Base-by-base conservation (phyloP, 768 basidiomycete species). In the Panellus pusillus region DNA sequence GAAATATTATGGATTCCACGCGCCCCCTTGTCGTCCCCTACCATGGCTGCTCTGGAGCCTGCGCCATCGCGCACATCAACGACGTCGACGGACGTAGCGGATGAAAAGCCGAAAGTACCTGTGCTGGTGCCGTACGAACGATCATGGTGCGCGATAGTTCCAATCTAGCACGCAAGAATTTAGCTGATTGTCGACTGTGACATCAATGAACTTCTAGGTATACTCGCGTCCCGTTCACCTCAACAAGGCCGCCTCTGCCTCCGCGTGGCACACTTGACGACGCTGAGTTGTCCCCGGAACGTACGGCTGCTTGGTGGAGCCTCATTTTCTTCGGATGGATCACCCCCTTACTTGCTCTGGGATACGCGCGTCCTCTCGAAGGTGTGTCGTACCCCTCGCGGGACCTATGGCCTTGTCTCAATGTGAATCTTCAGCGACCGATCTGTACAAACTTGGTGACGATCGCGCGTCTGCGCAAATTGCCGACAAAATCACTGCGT, bases 281-380 rank as follows among this genome's bases (percentile, higher is more conserved):
- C 50, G 79, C 87, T 2, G 65, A 69, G 2, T 58, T 81, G 9
- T 82, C 84, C 3, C 91, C 91, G 0, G 90, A 93, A 61, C 76
- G 72, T 3, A 77, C 75, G 1, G 90, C 91, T 0, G 74, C 76
- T 36, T 78, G 81, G 66, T 77, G 83, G 56, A 79, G 73, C 59
- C 64, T 79, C 6, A 58, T 92, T 3, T 85, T 82, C 29, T 95
- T 93, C 59, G 68, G 69, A 40, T 94, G 93, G 92, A 77, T 94
- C 17, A 84, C 83, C 3, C 79, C 82, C 3, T 69, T 94, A 19
- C 77, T 95, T 57, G 67, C 73, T 9, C 72, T 93, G 11, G 93
- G 93, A 8, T 93, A 92, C 63, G 78, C 82, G 8, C 80, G 93
- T 8, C 89, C 93, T 1, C 77, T 96, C 2, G 87, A 93, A 63